phyloP scores from a whole-genome alignment of 495 filamentous ascomycete genomes.

The Xylaria venustula region DNA sequence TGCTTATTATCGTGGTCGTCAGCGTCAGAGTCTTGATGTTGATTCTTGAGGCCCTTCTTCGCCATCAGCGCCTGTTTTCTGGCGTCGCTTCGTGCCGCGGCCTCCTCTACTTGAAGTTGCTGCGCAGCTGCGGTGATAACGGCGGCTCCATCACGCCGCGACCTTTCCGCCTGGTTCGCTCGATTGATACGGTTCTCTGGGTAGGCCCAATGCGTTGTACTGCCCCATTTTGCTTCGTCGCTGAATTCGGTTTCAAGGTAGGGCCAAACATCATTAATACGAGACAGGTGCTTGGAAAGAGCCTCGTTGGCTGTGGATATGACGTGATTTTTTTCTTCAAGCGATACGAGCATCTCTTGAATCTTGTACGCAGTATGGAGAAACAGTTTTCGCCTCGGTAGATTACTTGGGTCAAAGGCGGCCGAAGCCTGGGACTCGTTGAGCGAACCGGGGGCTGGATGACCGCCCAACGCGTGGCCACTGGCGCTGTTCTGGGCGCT shows the following conservation, averaged over 20 bases:
- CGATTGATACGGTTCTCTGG: slow-evolving; percentile 74
- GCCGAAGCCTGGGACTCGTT: slow-evolving; percentile 37
- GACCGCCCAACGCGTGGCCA: slow-evolving; percentile 32
- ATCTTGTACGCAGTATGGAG: slow-evolving; percentile 56
- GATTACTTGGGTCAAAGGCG: slow-evolving; percentile 47
- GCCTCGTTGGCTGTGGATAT: slow-evolving; percentile 86
- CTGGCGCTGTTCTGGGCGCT: slow-evolving; percentile 44
- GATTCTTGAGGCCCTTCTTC: slow-evolving; percentile 64
- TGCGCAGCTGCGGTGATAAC: slow-evolving; percentile 66
- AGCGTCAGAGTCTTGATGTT: slow-evolving; percentile 71
- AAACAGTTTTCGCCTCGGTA: slow-evolving; percentile 66
- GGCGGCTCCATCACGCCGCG: slow-evolving; percentile 72
- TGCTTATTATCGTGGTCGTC: slow-evolving; percentile 61
- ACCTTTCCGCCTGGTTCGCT: slow-evolving; percentile 62
- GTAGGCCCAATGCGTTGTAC: slow-evolving; percentile 93
- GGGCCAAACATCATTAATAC: slow-evolving; percentile 79
- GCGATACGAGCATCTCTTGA: slow-evolving; percentile 73
- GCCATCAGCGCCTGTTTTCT: slow-evolving; percentile 76
- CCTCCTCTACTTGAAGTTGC: slow-evolving; percentile 64
- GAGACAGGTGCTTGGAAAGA: slow-evolving; percentile 77
- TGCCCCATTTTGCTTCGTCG: slow-evolving; percentile 89
- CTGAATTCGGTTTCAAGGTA: slow-evolving; percentile 87
- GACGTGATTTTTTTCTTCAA: slow-evolving; percentile 97
- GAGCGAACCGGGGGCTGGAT: slow-evolving; percentile 31
- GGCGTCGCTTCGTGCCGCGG: slow-evolving; percentile 76